Base-by-base conservation (phyloP, 2,329 filamentous ascomycete species). In the Nemania bipapillata region DNA sequence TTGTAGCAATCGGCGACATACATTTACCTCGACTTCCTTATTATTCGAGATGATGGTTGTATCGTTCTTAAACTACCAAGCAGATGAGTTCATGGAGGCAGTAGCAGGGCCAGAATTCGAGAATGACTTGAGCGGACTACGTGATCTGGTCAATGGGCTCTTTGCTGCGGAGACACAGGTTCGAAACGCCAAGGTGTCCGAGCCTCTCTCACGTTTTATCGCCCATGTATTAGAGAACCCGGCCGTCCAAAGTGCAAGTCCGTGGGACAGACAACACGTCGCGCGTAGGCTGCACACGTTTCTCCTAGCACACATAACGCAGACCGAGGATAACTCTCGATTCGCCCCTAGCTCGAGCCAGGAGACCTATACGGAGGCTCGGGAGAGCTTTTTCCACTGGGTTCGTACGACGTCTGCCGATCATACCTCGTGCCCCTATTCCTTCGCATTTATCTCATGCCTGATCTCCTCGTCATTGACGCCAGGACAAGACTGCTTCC, bases 81-180 rank as follows among this genome's bases (percentile, higher is more conserved):
- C 70, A 12, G 72, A 73, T 35, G 73, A 74, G 52, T 73, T 71
- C 56, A 72, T 74, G 65, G 72, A 74, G 67, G 66, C 70, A 40
- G 59, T 65, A 5, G 72, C 70, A 28, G 70, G 66, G 5, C 64
- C 66, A 5, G 53, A 45, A 4, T 73, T 72, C 53, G 20, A 62
- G n/a, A 64, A 52, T 15, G 28, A 37, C 1, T n/a, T 70, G 1
- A 11, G 22, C 15, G 66, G 70, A 26, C 64, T 73, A 9, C 70
- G 70, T 2, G 24, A 68, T 9, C 45, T 72, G 5, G 60, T 73
- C 8, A n/a, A n/a, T n/a, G n/a, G n/a, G n/a, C n/a, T n/a, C n/a
- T n/a, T n/a, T n/a, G n/a, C n/a, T n/a, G n/a, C n/a, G n/a, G n/a
- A n/a, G n/a, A n/a, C n/a, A n/a, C n/a, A n/a, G n/a, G n/a, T n/a